Evolutionary conservation across 768 basidiomycete genomes (phyloP).

Genomic region (Dioszegia aurantiaca): DNA sequence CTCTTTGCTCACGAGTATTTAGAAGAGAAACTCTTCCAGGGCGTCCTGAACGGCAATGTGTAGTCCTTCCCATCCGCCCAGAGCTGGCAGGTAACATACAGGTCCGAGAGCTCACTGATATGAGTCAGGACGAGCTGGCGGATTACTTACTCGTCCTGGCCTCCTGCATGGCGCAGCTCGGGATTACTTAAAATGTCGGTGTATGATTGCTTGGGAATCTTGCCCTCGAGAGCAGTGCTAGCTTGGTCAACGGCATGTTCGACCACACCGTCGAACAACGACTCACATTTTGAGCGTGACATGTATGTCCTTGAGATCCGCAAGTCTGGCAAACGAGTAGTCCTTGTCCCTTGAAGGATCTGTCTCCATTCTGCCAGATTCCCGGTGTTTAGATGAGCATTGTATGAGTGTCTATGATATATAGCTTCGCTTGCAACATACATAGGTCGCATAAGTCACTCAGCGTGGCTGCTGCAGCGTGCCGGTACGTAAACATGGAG

Average conservation of each 20-base stretch:
- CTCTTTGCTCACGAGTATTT: slow-evolving; percentile 64
- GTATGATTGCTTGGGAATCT: slow-evolving; percentile 66
- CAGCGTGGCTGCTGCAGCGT: neutral
- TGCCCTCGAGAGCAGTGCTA: slow-evolving; percentile 65
- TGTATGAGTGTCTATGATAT: neutral
- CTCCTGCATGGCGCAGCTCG: slow-evolving; percentile 76
- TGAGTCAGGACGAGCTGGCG: slow-evolving; percentile 21
- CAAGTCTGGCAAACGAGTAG: slow-evolving; percentile 86
- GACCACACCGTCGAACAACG: neutral
- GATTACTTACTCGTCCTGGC: slow-evolving; percentile 59
- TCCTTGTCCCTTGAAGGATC: slow-evolving; percentile 58
- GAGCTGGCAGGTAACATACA: slow-evolving; percentile 89
- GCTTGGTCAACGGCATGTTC: neutral
- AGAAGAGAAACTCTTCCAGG: slow-evolving; percentile 87
- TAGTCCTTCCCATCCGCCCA: slow-evolving; percentile 89
- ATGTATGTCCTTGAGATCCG: slow-evolving; percentile 74
- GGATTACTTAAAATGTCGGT: slow-evolving; percentile 80
- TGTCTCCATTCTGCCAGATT: slow-evolving; percentile 14
- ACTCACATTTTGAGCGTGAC: slow-evolving; percentile 60
- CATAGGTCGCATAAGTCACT: neutral
- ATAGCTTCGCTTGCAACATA: too few relatives aligned
- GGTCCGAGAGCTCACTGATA: slow-evolving; percentile 75
- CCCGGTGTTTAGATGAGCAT: slow-evolving; percentile 8
- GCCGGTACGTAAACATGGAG: neutral
- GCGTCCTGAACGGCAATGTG: slow-evolving; percentile 85